These are phyloP conservation scores for Schizothecium vesticola DNA, from an alignment of 495 filamentous ascomycete genomes.

Conservation along the genomic window DNA sequence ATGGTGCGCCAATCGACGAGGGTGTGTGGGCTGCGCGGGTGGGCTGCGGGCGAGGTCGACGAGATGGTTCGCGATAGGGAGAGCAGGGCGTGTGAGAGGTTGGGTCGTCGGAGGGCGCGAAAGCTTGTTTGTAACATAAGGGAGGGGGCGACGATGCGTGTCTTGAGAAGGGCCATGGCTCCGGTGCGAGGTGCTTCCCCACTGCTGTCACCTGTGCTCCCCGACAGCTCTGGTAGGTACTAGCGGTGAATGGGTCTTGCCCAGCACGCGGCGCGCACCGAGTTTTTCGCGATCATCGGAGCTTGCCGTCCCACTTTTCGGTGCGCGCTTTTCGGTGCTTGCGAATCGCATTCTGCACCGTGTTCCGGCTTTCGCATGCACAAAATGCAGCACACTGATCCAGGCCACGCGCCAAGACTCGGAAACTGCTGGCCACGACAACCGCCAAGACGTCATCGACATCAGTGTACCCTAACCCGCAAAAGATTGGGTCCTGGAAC, in stretches of 20 bases:
- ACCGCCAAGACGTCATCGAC: neutral
- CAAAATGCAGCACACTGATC: neutral
- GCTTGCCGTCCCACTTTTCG: neutral
- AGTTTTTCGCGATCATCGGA: neutral
- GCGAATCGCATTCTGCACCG: neutral
- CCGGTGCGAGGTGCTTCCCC: neutral
- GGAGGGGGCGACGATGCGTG: neutral
- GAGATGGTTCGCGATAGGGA: neutral
- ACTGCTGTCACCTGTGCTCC: neutral
- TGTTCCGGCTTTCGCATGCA: neutral
- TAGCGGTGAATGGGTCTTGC: neutral
- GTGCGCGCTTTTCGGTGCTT: neutral
- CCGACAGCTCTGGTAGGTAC: neutral
- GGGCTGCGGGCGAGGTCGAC: neutral
- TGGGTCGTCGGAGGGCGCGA: neutral
- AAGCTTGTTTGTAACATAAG: neutral
- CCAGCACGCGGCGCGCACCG: neutral
- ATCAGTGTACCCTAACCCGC: neutral
- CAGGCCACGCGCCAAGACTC: neutral
- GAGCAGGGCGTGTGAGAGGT: neutral
- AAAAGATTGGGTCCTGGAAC: neutral
- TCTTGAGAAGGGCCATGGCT: neutral
- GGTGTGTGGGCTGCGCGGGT: neutral
- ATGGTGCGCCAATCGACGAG: constrained; percentile 18
- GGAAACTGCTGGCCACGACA: neutral